phyloP scores from a whole-genome alignment of 78 protist genomes.

The Emiliania huxleyi region DNA sequence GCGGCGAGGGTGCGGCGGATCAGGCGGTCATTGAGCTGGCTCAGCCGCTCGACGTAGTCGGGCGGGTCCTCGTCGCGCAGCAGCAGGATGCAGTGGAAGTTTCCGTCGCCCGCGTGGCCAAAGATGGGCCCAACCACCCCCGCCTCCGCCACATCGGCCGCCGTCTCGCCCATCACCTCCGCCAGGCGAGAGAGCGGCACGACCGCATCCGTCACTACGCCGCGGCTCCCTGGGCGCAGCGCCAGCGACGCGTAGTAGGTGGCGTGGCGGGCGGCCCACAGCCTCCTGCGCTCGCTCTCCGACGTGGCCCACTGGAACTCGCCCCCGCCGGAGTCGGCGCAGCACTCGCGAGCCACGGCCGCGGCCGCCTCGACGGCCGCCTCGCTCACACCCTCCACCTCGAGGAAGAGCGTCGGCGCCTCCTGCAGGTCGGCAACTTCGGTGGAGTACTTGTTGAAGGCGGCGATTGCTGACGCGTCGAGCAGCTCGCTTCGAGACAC shows the following conservation, averaged over 20 bases:
- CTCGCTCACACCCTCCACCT: slow-evolving; percentile 62
- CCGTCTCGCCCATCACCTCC: slow-evolving; percentile 55
- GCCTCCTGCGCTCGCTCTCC: slow-evolving; percentile 46
- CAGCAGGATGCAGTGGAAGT: slow-evolving; percentile 78
- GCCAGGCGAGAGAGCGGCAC: slow-evolving; percentile 81
- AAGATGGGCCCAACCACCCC: slow-evolving; percentile 41
- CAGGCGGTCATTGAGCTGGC: not conserved
- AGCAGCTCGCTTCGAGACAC: slow-evolving; percentile 74
- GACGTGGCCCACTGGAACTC: slow-evolving; percentile 53
- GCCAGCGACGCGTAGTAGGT: slow-evolving; percentile 62
- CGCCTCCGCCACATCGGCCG: slow-evolving; percentile 48
- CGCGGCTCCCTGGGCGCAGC: slow-evolving; percentile 13
- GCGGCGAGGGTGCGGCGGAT: slow-evolving; percentile 60
- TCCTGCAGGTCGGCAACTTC: slow-evolving; percentile 23
- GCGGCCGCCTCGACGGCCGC: not conserved
- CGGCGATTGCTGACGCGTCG: slow-evolving; percentile 63
- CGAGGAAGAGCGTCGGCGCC: slow-evolving; percentile 76
- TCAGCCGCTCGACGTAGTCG: slow-evolving; percentile 47
- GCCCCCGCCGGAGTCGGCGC: not conserved
- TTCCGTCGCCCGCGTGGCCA: slow-evolving; percentile 90
- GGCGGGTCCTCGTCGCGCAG: slow-evolving; percentile 49
- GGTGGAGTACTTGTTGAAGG: slow-evolving; percentile 53
- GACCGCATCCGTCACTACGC: slow-evolving; percentile 72
- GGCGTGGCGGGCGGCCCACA: slow-evolving; percentile 77
- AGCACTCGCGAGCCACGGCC: not conserved